Percentiles rank a stretch among this genome's conserved stretches.
phyloP scores from a whole-genome alignment of 2,329 filamentous ascomycete genomes.

The Monosporascus sp. region DNA sequence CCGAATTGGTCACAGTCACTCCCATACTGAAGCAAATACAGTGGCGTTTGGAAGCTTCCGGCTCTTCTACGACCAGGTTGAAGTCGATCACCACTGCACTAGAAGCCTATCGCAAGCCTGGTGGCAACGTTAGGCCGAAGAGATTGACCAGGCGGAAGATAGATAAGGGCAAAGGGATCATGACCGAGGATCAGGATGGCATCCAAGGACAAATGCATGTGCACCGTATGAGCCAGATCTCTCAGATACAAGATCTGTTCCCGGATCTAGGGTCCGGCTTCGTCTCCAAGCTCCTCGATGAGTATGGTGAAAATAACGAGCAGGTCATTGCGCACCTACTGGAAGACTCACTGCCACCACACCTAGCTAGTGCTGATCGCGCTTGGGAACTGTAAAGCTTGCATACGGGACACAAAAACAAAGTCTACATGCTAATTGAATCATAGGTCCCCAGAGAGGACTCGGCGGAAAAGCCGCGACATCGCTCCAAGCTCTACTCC shows the following conservation, averaged over 20 bases:
- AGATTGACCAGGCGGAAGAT: conserved; percentile 47
- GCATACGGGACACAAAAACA: background rate
- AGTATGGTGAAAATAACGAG: conserved; percentile 73
- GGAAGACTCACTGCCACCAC: conserved; percentile 66
- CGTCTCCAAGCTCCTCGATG: conserved; percentile 70
- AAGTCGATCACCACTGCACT: conserved; percentile 57
- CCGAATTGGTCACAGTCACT: conserved; percentile 75
- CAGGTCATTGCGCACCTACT: conserved; percentile 76
- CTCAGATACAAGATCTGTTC: conserved; percentile 90
- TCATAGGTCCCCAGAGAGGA: conserved; percentile 21
- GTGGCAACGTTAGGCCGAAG: conserved; percentile 44
- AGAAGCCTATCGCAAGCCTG: conserved; percentile 52
- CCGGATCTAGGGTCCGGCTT: conserved; percentile 82
- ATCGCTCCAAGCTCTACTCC: conserved; percentile 57
- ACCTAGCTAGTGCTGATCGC: conserved; percentile 60
- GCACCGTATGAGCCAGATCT: conserved; percentile 78
- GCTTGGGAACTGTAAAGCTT: conserved; percentile 54
- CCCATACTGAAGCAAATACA: conserved; percentile 63
- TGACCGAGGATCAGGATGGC: conserved; percentile 31
- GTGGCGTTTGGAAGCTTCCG: conserved; percentile 44
- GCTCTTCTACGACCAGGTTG: conserved; percentile 47
- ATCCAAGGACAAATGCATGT: conserved; percentile 55
- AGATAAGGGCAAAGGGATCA: conserved; percentile 60
- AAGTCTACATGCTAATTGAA: conserved; percentile 3
- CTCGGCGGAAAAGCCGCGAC: conserved; percentile 30